phyloP scores from a whole-genome alignment of 2,329 filamentous ascomycete genomes.

The Ophidiomyces ophidiicola region DNA sequence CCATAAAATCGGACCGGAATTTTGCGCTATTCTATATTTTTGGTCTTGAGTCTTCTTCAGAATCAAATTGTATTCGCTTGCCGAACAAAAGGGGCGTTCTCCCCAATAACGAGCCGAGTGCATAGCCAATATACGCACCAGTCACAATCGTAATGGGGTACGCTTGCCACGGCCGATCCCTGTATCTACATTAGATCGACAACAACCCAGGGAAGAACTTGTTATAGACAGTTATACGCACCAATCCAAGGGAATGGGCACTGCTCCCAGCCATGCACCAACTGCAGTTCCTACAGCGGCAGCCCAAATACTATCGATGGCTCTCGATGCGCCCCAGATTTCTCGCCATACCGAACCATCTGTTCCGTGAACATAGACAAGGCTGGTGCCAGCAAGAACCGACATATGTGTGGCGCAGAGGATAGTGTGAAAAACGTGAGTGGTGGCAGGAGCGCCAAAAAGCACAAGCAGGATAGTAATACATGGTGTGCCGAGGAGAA shows the following conservation, averaged over 20 bases:
- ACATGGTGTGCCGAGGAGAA: slow-evolving; percentile 44
- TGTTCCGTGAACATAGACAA: slow-evolving; percentile 77
- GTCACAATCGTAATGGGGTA: slow-evolving; percentile 88
- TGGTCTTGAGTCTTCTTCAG: slow-evolving; percentile 18
- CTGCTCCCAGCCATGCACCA: slow-evolving; percentile 84
- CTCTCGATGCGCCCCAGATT: slow-evolving; percentile 54
- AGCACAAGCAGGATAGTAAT: slow-evolving; percentile 58
- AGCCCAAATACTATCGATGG: slow-evolving; percentile 75
- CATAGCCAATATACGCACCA: slow-evolving; percentile 69
- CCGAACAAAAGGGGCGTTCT: slow-evolving; percentile 26
- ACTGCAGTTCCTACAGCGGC: slow-evolving; percentile 63
- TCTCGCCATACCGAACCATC: slow-evolving; percentile 58
- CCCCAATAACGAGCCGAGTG: slow-evolving; percentile 41
- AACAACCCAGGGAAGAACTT: not conserved
- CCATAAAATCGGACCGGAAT: too few relatives aligned
- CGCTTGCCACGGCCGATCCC: slow-evolving; percentile 95
- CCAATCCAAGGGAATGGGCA: slow-evolving; percentile 95
- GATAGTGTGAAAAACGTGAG: slow-evolving; percentile 64
- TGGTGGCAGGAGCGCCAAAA: slow-evolving; percentile 81
- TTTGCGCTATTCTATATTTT: too few relatives aligned
- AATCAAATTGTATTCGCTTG: slow-evolving; percentile 25
- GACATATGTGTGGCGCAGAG: slow-evolving; percentile 73
- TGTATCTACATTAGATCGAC: slow-evolving; percentile 19
- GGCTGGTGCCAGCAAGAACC: slow-evolving; percentile 61
- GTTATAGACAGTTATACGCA: slow-evolving; percentile 26